Conservation (phyloP, 768 basidiomycete species). For the Russula sp. region DNA sequence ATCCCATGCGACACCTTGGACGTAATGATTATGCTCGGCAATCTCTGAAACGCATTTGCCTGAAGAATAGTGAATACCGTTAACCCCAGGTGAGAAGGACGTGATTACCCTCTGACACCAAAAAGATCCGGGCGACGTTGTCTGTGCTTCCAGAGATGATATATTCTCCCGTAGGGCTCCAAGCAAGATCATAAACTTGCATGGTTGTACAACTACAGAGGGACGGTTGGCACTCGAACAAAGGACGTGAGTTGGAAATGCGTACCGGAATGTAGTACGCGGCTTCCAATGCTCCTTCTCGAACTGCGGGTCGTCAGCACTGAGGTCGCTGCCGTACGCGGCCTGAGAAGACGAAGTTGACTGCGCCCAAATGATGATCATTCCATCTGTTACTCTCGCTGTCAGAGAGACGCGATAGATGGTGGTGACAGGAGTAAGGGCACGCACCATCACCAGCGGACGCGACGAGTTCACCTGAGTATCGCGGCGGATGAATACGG, state of each 20-base stretch:
- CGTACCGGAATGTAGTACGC: slow-evolving; percentile 74
- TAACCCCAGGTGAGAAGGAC: not conserved
- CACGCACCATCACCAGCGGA: slow-evolving; percentile 93
- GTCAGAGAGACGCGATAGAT: slow-evolving; percentile 9
- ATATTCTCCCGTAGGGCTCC: slow-evolving; percentile 94
- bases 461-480: slow-evolving; percentile 79
- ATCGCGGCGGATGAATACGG: slow-evolving; percentile 1
- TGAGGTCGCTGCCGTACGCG: slow-evolving; percentile 79
- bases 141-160: slow-evolving; percentile 96
- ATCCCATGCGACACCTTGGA: slow-evolving; percentile 99
- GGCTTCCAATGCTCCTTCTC: slow-evolving; percentile 97
- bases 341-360: slow-evolving; percentile 63
- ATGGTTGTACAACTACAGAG: slow-evolving; percentile 73
- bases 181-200: slow-evolving; percentile 97
- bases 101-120: slow-evolving; percentile 45
- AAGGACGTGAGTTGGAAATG: slow-evolving; percentile 4
- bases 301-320: slow-evolving; percentile 69
- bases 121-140: slow-evolving; percentile 84
- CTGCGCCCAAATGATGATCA: slow-evolving; percentile 94
- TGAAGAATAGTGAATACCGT: slow-evolving; percentile 30
- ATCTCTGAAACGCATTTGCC: slow-evolving; percentile 87
- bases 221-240: not conserved
- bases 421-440: not conserved
- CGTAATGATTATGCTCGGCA: slow-evolving; percentile 92
- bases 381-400: slow-evolving; percentile 61